phyloP scores from a whole-genome alignment of 257 asterid genomes.

The Scutellaria baicalensis region DNA sequence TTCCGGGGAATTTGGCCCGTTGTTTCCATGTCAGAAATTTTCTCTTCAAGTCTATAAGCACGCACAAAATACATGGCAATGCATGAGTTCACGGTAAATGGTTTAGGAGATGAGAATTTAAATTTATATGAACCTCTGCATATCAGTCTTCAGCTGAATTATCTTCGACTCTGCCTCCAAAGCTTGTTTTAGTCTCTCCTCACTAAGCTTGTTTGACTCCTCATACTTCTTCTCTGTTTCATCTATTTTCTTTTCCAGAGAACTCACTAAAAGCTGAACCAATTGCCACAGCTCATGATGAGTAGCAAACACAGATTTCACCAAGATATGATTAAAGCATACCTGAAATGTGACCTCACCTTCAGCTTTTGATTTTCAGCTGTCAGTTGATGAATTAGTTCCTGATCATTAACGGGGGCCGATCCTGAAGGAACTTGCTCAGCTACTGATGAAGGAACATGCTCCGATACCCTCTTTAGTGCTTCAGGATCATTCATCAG shows the following conservation, averaged over 20 bases:
- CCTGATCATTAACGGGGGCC: slow-evolving; percentile 44
- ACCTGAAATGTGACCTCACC: slow-evolving; percentile 35
- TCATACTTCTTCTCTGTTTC: slow-evolving; percentile 67
- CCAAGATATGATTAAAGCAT: slow-evolving; percentile 8
- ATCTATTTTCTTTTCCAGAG: slow-evolving; percentile 59
- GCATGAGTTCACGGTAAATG: background rate
- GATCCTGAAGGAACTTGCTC: slow-evolving; percentile 24
- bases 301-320: slow-evolving; percentile 6
- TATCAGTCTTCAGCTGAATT: slow-evolving; percentile 58
- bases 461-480: slow-evolving; percentile 20
- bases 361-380: slow-evolving; percentile 77
- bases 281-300: slow-evolving; percentile 8
- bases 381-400: slow-evolving; percentile 41
- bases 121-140: slow-evolving; percentile 51
- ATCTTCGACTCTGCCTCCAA: slow-evolving; percentile 69
- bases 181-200: slow-evolving; percentile 64
- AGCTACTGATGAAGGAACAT: slow-evolving; percentile 16
- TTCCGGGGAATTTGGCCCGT: slow-evolving; percentile 51
- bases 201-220: slow-evolving; percentile 53
- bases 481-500: slow-evolving; percentile 42
- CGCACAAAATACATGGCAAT: background rate
- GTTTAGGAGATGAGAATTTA: slow-evolving; percentile 1
- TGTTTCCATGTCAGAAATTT: slow-evolving; percentile 59
- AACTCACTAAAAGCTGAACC: slow-evolving; percentile 50
- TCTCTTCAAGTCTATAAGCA: slow-evolving; percentile 60